A percentile compares a stretch with the other conserved stretches of the same genome.
Conservation (phyloP, 2,329 filamentous ascomycete species). For the Blastomyces parvus region DNA sequence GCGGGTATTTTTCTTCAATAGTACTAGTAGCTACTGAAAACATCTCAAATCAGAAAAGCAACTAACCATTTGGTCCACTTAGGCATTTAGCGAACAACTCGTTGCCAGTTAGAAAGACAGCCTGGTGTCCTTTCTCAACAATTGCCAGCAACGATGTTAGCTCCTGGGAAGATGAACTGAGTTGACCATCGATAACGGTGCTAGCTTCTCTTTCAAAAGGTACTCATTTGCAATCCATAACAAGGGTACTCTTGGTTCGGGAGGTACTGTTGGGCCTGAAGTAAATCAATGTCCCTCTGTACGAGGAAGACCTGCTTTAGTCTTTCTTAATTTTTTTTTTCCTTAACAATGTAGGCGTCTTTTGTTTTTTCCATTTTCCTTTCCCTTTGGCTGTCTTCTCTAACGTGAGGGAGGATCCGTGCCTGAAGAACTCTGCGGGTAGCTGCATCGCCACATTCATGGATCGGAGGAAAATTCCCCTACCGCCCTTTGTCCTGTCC, state of each 20-base stretch:
- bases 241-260: background rate
- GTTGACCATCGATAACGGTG: no score
- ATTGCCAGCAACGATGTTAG: background rate
- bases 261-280: background rate
- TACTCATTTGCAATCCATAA: no score
- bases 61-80: no score
- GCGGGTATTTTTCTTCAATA: background rate
- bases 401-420: background rate
- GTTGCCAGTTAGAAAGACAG: no score
- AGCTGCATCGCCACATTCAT: constrained; percentile 1
- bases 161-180: background rate
- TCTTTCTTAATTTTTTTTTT: background rate
- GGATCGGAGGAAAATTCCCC: constrained; percentile 1
- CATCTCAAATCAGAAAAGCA: background rate
- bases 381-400: background rate
- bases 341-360: no score
- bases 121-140: background rate
- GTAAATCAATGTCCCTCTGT: background rate
- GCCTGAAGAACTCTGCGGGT: constrained; percentile 4
- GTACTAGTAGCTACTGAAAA: background rate
- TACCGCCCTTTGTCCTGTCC: constrained; percentile 1
- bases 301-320: no score
- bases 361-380: background rate
- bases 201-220: no score
- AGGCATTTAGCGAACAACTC: no score